phyloP scores from a whole-genome alignment of 2,329 filamentous ascomycete species.

The Metarhizium humberi region DNA sequence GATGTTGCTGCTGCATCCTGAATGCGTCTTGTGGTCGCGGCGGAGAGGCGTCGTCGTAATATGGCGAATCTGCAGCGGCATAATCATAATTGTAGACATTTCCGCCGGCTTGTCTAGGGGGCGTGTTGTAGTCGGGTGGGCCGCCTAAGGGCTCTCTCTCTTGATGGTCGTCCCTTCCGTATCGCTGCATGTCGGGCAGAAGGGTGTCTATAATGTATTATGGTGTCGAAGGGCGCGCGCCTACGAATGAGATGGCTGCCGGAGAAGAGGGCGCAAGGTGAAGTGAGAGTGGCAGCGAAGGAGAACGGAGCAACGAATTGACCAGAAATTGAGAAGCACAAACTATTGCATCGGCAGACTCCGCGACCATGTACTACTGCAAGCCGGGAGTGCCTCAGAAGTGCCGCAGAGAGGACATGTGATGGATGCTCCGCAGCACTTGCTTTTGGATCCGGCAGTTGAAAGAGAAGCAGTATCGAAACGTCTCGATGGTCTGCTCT shows the following conservation, averaged over 20 bases:
- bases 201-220: neutral
- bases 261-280: neutral
- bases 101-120: conserved; percentile 5
- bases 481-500: too few species aligned
- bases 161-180: conserved; percentile 20
- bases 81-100: conserved; percentile 10
- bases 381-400: neutral
- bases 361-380: neutral
- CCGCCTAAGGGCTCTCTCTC: conserved; percentile 27
- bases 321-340: neutral
- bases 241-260: neutral
- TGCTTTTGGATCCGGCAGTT: neutral
- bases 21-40: neutral
- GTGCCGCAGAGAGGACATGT: neutral
- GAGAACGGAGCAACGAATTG: neutral
- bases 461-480: too few species aligned
- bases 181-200: conserved; percentile 20
- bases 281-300: neutral
- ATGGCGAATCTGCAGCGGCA: conserved; percentile 9
- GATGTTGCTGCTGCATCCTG: conserved; percentile 1
- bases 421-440: neutral
- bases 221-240: neutral
- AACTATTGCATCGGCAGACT: neutral
- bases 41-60: conserved; percentile 19
- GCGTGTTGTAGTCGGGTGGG: conserved; percentile 1